Base-by-base conservation (phyloP, 2,329 filamentous ascomycete genomes). In the Fonsecaea monophora region DNA sequence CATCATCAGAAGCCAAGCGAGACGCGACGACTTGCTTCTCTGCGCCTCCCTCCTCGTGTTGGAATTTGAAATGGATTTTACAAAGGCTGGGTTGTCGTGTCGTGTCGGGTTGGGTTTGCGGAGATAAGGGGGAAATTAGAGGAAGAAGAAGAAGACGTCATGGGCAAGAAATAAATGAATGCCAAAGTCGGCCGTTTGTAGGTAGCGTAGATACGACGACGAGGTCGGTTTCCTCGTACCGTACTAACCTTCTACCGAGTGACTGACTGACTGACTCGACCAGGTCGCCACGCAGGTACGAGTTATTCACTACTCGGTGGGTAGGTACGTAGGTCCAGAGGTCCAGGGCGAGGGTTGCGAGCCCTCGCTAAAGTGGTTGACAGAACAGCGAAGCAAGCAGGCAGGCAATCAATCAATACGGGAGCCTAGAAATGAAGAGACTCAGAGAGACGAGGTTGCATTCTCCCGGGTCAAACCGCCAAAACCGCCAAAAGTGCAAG, bases 401-500 rank as follows among this genome's bases (percentile, higher is more conserved):
- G 25, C 25, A 25, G 3, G 25, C 25, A 25, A 25, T 25, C 7
- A 25, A 25, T 25, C 7, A 50, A 30, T 50, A 50, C 45, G 45
- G 45, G 45, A 12, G 45, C 45, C 45, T 50, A 50, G 45, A 50
- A 50, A 25, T 25, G 25, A 25, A 25, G 25, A 25, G 25, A 25
- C 2, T 25, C 25, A 25, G 6, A 40, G 21, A 45, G 12, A 21
- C 12, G 18, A 45, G 15, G 38, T 25, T 25, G 25, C 25, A 25
- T 25, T 25, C 25, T 25, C 25, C 25, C 25, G 25, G 25, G 25
- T 25, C 3, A 25, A 25, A 25, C 25, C 25, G 25, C 25, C 25
- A 2, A 25, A 25, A 25, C 25, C 25, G 32, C 2, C 45, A 32
- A 13, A 13, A 45, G 35, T 21, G 32, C 37, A 67, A 67, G 65